These are phyloP conservation scores for Fusarium succisae DNA, from an alignment of 2,329 filamentous ascomycete genomes.

Conservation along the genomic window DNA sequence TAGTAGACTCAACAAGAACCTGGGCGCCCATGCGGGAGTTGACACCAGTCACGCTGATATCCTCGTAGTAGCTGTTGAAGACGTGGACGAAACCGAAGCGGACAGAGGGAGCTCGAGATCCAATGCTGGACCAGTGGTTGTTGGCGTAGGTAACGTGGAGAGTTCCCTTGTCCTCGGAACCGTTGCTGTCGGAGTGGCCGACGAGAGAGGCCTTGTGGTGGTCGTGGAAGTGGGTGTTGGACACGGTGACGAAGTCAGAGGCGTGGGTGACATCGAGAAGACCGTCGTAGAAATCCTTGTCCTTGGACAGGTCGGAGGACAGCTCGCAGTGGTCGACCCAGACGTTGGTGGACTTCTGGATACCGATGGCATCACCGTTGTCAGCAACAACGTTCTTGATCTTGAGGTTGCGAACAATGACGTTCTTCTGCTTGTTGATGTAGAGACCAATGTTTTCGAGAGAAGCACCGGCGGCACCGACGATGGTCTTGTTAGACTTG, in stretches of 20 bases:
- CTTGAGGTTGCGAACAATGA: constrained; percentile 70
- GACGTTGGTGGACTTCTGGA: constrained; percentile 65
- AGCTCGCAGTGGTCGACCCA: constrained; percentile 77
- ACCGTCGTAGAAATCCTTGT: constrained; percentile 77
- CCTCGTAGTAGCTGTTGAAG: constrained; percentile 63
- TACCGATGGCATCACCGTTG: constrained; percentile 68
- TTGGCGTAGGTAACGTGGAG: constrained; percentile 72
- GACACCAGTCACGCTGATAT: constrained; percentile 56
- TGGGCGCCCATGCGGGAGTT: constrained; percentile 67
- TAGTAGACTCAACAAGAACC: constrained; percentile 66
- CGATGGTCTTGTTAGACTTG: constrained; percentile 57
- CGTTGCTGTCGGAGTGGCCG: constrained; percentile 68
- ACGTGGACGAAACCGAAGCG: constrained; percentile 73
- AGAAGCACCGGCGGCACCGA: constrained; percentile 51
- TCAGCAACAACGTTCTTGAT: constrained; percentile 64
- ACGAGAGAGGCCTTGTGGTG: constrained; percentile 68
- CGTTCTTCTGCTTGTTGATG: constrained; percentile 63
- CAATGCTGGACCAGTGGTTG: constrained; percentile 72
- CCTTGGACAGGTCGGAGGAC: constrained; percentile 65
- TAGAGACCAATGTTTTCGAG: constrained; percentile 60
- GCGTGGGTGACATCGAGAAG: constrained; percentile 72
- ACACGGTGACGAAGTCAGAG: constrained; percentile 67
- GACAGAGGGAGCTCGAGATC: constrained; percentile 69
- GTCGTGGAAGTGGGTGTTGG: constrained; percentile 46
- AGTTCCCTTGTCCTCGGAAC: constrained; percentile 66